Conservation (phyloP, 1,284 basidiomycete genomes). For the Coniferiporia sulphurascens region DNA sequence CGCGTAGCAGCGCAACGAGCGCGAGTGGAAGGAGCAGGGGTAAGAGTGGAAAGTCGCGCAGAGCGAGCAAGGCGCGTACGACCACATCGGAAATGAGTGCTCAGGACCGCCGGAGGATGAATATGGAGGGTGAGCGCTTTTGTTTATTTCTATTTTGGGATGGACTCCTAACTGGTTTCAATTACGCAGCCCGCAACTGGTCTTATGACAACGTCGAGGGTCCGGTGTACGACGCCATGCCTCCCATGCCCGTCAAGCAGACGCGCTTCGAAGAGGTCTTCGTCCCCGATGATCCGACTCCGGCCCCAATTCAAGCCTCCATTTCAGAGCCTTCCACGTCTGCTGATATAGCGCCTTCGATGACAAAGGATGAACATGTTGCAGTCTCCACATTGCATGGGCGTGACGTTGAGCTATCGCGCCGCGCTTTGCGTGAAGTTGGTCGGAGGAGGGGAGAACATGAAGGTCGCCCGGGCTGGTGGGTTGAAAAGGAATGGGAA, state of each 20-base stretch:
- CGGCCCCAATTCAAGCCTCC: not conserved
- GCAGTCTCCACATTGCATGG: not conserved
- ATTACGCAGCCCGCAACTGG: not conserved
- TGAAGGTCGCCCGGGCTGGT: conserved; percentile 7
- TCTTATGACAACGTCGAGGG: conserved; percentile 5
- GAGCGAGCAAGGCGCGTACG: conserved; percentile 5
- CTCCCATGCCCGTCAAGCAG: conserved; percentile 7
- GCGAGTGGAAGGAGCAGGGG: not conserved
- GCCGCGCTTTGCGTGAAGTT: not conserved
- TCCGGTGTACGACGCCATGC: conserved; percentile 14
- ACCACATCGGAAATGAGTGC: conserved; percentile 4
- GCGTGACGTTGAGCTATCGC: not conserved
- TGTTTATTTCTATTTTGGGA: not conserved
- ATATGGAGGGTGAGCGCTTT: conserved; percentile 10
- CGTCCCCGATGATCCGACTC: conserved; percentile 3
- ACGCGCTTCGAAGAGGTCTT: conserved; percentile 13
- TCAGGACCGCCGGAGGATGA: not conserved
- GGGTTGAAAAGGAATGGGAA: conserved; percentile 19
- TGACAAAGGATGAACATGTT: not conserved
- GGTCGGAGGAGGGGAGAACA: conserved; percentile 9
- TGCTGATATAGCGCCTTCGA: not conserved
- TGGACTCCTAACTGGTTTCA: not conserved
- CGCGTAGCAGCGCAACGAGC: not conserved
- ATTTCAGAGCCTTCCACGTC: not conserved
- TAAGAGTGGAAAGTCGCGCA: conserved; percentile 7